Evolutionary conservation across 441 rosid species (phyloP), one percentile per base, ranked within the genome.

Genomic region (Adansonia gregorii): DNA sequence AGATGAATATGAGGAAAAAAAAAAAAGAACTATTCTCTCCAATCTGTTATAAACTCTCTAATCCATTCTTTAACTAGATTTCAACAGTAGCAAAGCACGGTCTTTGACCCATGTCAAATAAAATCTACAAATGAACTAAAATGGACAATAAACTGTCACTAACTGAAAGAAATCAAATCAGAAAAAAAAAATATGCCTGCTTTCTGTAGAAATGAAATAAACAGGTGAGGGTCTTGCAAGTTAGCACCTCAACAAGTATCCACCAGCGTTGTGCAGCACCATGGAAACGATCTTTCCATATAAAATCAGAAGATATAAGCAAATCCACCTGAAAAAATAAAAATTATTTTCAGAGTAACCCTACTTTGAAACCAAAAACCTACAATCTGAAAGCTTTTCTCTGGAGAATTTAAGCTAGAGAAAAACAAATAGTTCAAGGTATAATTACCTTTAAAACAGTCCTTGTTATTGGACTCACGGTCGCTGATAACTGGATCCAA

Each of bases 201-300:
- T 46, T 80, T 72, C 41, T 14, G 75, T 71, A 31, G n/a, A 63
- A 79, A 71, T 27, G 39, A n/a, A 59, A 67, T 17, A 79, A 74
- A 8, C 41, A 52, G 52, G 72, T 65, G 19, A 75, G 74, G 52
- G 68, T 9, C 74, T 81, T 76, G 41, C 24, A 82, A 58, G 60
- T 67, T 63, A 76, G 71, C 69, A 94, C 99, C 98, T 93, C 97
- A 79, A 97, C 97, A 63, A 97, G 91, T 83, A 97, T 94, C 99
- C 95, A 97, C 99, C 99, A 97, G 60, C 98, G 98, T 76, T 83
- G 95, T 49, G 93, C 90, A 83, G 90, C 82, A 81, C 99, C 97
- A 84, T 97, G 99, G 83, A 89, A 97, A 69, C 90, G 98, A 81
- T 97, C 99, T 87, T 97, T 97, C 99, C 99, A 97, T 24, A 81